These are phyloP conservation scores for Babjeviella inositovora DNA, from an alignment of 805 yeast species.

Conservation along the genomic window DNA sequence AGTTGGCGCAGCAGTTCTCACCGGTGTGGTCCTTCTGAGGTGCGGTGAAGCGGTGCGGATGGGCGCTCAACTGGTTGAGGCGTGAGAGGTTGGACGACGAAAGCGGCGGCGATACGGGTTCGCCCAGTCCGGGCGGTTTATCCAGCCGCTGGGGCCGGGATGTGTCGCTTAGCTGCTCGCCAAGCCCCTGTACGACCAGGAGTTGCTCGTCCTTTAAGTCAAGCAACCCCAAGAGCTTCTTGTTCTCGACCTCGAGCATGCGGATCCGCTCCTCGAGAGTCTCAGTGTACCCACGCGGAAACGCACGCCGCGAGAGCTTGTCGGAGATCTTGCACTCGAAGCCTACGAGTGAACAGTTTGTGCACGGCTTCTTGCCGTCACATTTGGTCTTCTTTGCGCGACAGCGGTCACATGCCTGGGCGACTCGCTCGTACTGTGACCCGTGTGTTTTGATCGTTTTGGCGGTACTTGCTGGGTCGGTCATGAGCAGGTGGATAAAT, in stretches of 20 bases:
- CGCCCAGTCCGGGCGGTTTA: too few relatives aligned
- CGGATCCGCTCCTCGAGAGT: conserved; percentile 79
- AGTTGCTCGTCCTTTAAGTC: conserved; percentile 51
- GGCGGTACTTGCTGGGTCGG: too few relatives aligned
- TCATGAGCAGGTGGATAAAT: too few relatives aligned
- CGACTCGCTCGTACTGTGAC: conserved; percentile 47
- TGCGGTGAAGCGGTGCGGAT: too few relatives aligned
- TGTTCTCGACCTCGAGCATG: conserved; percentile 70
- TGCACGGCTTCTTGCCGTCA: conserved; percentile 66
- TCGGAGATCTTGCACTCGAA: conserved; percentile 83
- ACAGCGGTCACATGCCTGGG: conserved; percentile 88
- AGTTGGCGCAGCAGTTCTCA: conserved; percentile 38
- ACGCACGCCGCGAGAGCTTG: conserved; percentile 70
- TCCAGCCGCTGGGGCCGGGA: too few relatives aligned
- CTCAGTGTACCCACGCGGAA: conserved; percentile 87
- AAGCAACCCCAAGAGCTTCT: conserved; percentile 44
- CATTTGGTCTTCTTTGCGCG: conserved; percentile 67
- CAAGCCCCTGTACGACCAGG: too few relatives aligned
- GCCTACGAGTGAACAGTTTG: conserved; percentile 74
- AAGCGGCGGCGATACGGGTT: too few relatives aligned
- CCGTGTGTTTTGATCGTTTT: conserved; percentile 60
- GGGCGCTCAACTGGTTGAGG: too few relatives aligned
- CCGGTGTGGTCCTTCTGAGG: too few relatives aligned
- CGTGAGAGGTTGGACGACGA: too few relatives aligned
- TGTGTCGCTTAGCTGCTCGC: too few relatives aligned